These are phyloP conservation scores for Penicillium pulvis DNA, from an alignment of 495 filamentous ascomycete genomes.

Conservation along the genomic window DNA sequence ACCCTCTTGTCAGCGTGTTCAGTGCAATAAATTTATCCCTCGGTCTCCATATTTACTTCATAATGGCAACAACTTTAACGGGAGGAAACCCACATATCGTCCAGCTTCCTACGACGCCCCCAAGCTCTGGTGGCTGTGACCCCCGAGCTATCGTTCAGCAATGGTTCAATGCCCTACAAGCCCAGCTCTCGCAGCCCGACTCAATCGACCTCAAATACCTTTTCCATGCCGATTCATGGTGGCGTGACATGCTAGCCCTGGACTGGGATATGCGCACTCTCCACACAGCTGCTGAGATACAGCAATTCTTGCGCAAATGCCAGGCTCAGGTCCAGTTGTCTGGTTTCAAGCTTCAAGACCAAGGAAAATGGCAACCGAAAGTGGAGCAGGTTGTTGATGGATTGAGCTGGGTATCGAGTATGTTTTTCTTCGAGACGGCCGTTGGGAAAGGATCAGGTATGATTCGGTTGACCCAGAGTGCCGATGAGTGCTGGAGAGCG, in stretches of 20 bases:
- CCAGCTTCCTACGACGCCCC: constrained; percentile 32
- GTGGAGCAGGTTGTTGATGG: constrained; percentile 44
- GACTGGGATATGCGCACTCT: constrained; percentile 61
- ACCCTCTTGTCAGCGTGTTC: background rate
- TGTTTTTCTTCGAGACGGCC: constrained; percentile 53
- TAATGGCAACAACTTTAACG: constrained; percentile 30
- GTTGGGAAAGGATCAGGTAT: constrained; percentile 60
- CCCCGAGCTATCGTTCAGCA: constrained; percentile 33
- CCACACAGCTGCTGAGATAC: constrained; percentile 51
- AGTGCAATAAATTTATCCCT: background rate
- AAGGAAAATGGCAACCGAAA: constrained; percentile 43
- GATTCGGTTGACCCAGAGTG: constrained; percentile 51
- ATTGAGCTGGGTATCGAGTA: constrained; percentile 53
- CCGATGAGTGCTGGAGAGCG: constrained; percentile 59
- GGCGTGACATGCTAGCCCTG: constrained; percentile 63
- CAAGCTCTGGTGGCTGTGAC: constrained; percentile 18
- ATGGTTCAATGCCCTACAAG: constrained; percentile 39
- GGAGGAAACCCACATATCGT: constrained; percentile 36
- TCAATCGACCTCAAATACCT: constrained; percentile 28
- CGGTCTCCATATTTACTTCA: background rate
- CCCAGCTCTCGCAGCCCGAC: constrained; percentile 23
- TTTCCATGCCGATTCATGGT: constrained; percentile 61
- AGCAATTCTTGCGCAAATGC: constrained; percentile 44
- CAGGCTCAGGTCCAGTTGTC: constrained; percentile 36
- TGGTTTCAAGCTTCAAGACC: constrained; percentile 44